Evolutionary conservation across 1,284 basidiomycete genomes (phyloP).

Genomic region (Trichosporon sp.): DNA sequence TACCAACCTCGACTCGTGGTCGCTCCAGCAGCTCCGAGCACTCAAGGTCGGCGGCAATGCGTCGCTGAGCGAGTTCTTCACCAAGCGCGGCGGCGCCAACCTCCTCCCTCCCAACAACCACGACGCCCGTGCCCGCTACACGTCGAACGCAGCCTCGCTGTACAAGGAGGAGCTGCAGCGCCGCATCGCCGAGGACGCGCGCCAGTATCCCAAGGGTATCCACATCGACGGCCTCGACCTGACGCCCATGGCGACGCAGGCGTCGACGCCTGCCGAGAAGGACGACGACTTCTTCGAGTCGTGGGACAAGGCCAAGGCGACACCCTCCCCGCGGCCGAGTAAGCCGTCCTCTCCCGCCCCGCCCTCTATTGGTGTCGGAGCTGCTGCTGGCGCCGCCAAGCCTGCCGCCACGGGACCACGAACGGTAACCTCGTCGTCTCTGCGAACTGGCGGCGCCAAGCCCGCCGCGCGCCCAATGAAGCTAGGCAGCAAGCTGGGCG

Average conservation of each 20-base stretch:
- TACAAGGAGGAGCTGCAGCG: constrained; percentile 90
- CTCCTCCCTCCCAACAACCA: constrained; percentile 60
- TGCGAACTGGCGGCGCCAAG: constrained; percentile 27
- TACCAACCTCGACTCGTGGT: constrained; percentile 95
- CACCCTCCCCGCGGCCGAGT: constrained; percentile 30
- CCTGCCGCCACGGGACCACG: constrained; percentile 30
- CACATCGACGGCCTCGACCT: constrained; percentile 65
- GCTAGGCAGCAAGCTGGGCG: constrained; percentile 55
- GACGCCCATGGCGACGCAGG: constrained; percentile 50
- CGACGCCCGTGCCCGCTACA: constrained; percentile 86
- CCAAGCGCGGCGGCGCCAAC: constrained; percentile 69
- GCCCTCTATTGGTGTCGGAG: constrained; percentile 39
- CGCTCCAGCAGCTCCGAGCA: constrained; percentile 78
- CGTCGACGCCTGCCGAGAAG: constrained; percentile 45
- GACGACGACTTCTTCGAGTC: constrained; percentile 84
- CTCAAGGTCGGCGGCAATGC: constrained; percentile 97
- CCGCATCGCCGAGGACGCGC: constrained; percentile 73
- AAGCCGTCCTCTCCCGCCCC: constrained; percentile 27
- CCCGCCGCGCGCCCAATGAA: constrained; percentile 58
- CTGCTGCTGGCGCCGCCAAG: constrained; percentile 14
- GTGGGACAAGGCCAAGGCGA: constrained; percentile 69
- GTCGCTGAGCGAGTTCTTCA: constrained; percentile 85
- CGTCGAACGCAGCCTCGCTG: constrained; percentile 69
- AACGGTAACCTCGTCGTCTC: constrained; percentile 51
- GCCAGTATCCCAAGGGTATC: constrained; percentile 67